Evolutionary conservation across 108 stramenopile species (phyloP), one percentile per base, ranked within the genome.

Genomic region (Poteriospumella lacustris): DNA sequence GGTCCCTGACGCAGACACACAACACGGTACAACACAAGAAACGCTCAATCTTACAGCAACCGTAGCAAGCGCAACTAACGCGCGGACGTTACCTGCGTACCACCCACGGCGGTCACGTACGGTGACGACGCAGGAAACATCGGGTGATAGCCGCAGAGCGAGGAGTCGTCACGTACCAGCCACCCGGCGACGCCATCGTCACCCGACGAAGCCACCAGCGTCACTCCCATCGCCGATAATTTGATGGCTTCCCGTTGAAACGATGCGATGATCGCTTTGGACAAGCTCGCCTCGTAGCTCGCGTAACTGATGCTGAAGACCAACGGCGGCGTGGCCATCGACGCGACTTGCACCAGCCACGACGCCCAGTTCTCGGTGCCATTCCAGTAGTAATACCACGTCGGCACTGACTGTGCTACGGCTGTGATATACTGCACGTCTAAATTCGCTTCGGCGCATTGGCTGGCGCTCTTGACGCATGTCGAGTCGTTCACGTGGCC

Each of bases 81-180:
- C n/a, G n/a, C n/a, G n/a, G 29, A 1, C 34, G 12, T 2, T 76
- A 85, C 64, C 43, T 77, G 40, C 1, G 78, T 85, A 15, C 78
- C 82, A 1, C 87, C 87, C 29, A 88, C 86, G 29, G 85, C 83
- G 40, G 86, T 87, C 1, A 88, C 84, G 68, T 85, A 87, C 0
- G 87, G 86, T n/a, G 80, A 82, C 42, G 68, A 76, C n/a, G 83
- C 87, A 38, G 87, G 87, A 79, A 85, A 88, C 59, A 75, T 69
- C 19, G 87, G 86, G 44, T 77, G 43, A 67, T 80, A 84, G 5
- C 43, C 43, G 2, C 24, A n/a, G 42, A 12, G 33, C 33, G 0
- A 26, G 1, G 68, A n/a, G 68, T 19, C 9, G 29, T 2, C 31
- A 12, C 1, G n/a, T 5, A 70, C 84, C 39, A 56, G 29, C 36